Evolutionary conservation across 768 basidiomycete species (phyloP), one percentile per base, ranked within the genome.

Genomic region (Kwoniella newhampshirensis): DNA sequence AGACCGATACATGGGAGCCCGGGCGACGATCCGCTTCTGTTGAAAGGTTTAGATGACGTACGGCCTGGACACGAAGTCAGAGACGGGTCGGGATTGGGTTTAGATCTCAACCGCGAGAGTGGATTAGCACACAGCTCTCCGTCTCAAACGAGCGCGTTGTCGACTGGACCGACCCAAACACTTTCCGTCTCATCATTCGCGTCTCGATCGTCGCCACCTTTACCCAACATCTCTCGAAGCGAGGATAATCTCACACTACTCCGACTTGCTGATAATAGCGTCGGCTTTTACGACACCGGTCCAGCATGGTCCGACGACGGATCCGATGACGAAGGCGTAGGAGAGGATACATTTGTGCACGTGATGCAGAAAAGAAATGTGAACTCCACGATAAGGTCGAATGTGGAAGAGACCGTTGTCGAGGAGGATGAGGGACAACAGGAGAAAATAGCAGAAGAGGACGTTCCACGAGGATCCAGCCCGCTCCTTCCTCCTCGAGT

Each of bases 1-100:
- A 50, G 35, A 44, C 59, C 59, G 21, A 61, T 61, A 12, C 47
- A 51, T n/a, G 59, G 59, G 1, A 56, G 54, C 57, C 61, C 61
- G 5, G 51, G 56, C 11, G 61, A 62, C 25, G 61, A 62, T 52
- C 61, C 61, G 1, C 37, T 62, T 15, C 43, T 62, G 20, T 44
- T 62, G 8, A 57, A 49, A 26, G 48, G 52, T 20, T 15, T 21
- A 15, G 47, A 48, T 15, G 35, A 56, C n/a, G n/a, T 30, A 15
- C 21, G 2, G 11, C n/a, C 1, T 9, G 43, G 42, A 36, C 20
- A 32, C 15, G 35, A 26, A 17, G 30, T 51, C 15, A 17, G 56
- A 20, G 43, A 58, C 46, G 42, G 43, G 17, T 4, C 13, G 3
- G 56, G 56, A 27, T 36, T 58, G 5, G 48, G 41, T 26, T 20